phyloP scores from a whole-genome alignment of 805 yeast species.

The Nakazawaea sp. region DNA sequence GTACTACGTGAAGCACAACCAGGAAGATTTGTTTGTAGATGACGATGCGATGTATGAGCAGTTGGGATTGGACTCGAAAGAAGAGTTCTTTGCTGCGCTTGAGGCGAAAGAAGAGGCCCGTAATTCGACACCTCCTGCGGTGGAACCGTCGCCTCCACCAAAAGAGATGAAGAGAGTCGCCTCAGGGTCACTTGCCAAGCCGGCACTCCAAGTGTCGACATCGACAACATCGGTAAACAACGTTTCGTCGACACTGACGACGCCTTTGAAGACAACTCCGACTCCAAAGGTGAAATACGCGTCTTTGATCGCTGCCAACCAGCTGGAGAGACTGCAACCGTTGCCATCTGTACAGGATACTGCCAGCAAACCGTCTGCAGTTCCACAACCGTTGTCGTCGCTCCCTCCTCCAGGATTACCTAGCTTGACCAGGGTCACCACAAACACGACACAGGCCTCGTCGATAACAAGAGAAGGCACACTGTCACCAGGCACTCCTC shows the following conservation, averaged over 20 bases:
- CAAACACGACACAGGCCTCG: background rate
- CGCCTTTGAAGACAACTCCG: background rate
- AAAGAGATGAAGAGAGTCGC: background rate
- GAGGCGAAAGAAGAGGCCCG: slow-evolving; percentile 1
- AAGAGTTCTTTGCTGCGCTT: slow-evolving; percentile 12
- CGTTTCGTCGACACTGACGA: slow-evolving; percentile 20
- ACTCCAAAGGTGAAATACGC: slow-evolving; percentile 9
- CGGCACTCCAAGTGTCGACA: background rate
- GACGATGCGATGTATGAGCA: slow-evolving; percentile 93
- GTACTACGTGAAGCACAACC: slow-evolving; percentile 90
- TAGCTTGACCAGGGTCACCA: slow-evolving; percentile 3
- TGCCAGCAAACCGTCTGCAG: background rate
- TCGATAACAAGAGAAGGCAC: slow-evolving; percentile 7
- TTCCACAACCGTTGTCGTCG: slow-evolving; percentile 15
- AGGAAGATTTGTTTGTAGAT: slow-evolving; percentile 88
- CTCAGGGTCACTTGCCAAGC: background rate
- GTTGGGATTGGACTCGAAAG: slow-evolving; percentile 55
- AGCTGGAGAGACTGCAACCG: slow-evolving; percentile 10
- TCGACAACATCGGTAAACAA: slow-evolving; percentile 23
- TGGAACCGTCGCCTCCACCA: slow-evolving; percentile 18
- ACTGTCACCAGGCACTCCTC: slow-evolving; percentile 2
- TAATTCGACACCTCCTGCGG: slow-evolving; percentile 4
- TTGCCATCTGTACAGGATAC: too few species aligned
- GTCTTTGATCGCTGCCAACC: slow-evolving; percentile 6
- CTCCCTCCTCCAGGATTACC: too few species aligned